Base-by-base conservation (phyloP, 2,329 filamentous ascomycete species). In the Phoma sp. region DNA sequence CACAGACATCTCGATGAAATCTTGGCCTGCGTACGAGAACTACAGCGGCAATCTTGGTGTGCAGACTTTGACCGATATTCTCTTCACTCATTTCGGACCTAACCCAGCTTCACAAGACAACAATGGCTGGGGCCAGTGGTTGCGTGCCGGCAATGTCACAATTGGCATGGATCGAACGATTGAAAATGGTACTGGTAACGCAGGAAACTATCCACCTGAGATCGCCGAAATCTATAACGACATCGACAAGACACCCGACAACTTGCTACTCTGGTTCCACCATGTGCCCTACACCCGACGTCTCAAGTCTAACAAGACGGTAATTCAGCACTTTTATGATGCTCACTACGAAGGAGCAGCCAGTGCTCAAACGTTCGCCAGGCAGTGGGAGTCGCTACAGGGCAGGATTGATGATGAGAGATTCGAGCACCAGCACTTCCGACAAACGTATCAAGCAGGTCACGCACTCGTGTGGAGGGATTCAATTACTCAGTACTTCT, bases 151-250 rank as follows among this genome's bases (percentile, higher is more conserved):
- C 56, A 67, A 69, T 0, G 61, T 76, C 17, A 78, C 77, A 4
- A 84, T 91, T 48, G 88, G 88, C 1, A 91, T 91, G 87, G 88
- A 91, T 62, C 81, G 88, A 10, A 90, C 88, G 0, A 83, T 88
- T 0, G 77, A 74, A 54, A 91, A 88, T 47, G 88, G 88, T 9
- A 90, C 88, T 0, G 84, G 85, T 0, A 86, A 81, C 57, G 76
- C 87, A 0, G 86, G 86, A 0, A 86, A 90, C 62, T 91, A 91
- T 64, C 86, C 87, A 0, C 61, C 79, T 0, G 83, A 87, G 54
- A 71, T 91, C 0, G 83, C 84, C 0, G 68, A 76, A 2, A 71
- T 76, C 62, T 91, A 82, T 66, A 87, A 91, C 61, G 74, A 81
- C 36, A 76, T 85, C 15, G 80, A 82, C 12, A 87, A 83, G 0